A percentile compares a stretch with the other conserved stretches of the same genome.
Conservation (phyloP, 164 flowering plant genomes). For the Amborella trichopoda region DNA sequence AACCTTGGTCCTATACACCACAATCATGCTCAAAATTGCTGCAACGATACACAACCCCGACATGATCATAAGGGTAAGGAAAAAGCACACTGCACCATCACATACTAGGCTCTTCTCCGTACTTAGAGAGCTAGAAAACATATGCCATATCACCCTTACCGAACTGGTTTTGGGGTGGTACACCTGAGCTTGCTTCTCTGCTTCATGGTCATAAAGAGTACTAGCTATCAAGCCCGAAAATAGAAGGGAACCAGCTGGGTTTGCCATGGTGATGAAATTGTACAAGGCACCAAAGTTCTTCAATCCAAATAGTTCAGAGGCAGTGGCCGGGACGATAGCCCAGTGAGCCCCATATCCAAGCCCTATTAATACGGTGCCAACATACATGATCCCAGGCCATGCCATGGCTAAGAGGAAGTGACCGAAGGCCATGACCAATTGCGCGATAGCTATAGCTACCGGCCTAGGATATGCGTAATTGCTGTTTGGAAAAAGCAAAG, state of each 20-base stretch:
- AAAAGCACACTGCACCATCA: slow-evolving; percentile 29
- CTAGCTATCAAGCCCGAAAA: slow-evolving; percentile 47
- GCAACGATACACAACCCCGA: slow-evolving; percentile 32
- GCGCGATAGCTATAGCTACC: slow-evolving; percentile 34
- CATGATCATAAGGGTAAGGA: slow-evolving; percentile 29
- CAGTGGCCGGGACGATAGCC: slow-evolving; percentile 47
- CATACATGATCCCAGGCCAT: slow-evolving; percentile 36
- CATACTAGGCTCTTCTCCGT: slow-evolving; percentile 18
- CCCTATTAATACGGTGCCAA: slow-evolving; percentile 28
- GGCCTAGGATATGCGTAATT: slow-evolving; percentile 40
- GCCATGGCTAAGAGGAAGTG: slow-evolving; percentile 32
- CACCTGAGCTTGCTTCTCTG: slow-evolving; percentile 24
- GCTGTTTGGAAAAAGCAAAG: no score
- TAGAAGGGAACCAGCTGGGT: slow-evolving; percentile 33
- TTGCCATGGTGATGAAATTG: slow-evolving; percentile 36
- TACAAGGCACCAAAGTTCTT: slow-evolving; percentile 46
- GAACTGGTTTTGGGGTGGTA: background rate
- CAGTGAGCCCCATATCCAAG: slow-evolving; percentile 55
- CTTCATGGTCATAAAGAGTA: slow-evolving; percentile 37
- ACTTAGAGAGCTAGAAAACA: background rate
- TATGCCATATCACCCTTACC: background rate
- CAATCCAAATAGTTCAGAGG: slow-evolving; percentile 52
- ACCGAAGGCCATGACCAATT: slow-evolving; percentile 33
- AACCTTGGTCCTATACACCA: slow-evolving; percentile 33
- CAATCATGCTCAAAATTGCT: slow-evolving; percentile 24